Percentiles rank a stretch among this genome's conserved stretches.
phyloP scores from a whole-genome alignment of 495 filamentous ascomycete species.

The Barbatosphaeria neglecta region DNA sequence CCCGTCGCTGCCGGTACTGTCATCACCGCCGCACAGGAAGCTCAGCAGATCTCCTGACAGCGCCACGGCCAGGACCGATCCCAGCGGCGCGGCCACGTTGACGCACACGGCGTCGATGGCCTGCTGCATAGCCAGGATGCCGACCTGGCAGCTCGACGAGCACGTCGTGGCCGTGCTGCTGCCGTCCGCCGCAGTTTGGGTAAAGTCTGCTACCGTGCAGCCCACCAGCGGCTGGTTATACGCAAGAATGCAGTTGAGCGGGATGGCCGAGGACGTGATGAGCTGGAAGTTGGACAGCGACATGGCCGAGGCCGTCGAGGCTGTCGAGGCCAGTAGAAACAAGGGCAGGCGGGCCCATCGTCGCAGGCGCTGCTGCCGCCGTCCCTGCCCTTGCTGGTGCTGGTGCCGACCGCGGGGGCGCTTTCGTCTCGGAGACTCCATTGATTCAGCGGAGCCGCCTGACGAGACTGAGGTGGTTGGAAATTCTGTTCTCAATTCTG shows the following conservation, averaged over 20 bases:
- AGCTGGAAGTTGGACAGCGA: constrained; percentile 25
- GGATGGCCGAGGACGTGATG: constrained; percentile 22
- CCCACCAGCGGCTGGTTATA: constrained; percentile 22
- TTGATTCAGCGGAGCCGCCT: too few relatives aligned
- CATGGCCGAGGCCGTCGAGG: constrained; percentile 24
- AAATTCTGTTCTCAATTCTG: too few relatives aligned
- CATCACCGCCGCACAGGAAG: constrained; percentile 18
- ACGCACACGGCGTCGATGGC: constrained; percentile 17
- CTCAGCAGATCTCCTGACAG: constrained; percentile 20
- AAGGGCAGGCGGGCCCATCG: constrained; percentile 12
- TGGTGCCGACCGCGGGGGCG: too few relatives aligned
- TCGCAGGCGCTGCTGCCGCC: constrained; percentile 10
- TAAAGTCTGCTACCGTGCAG: constrained; percentile 25
- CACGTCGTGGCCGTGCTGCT: constrained; percentile 11
- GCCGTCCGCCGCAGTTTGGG: constrained; percentile 7
- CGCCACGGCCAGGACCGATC: constrained; percentile 22
- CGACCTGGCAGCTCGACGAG: constrained; percentile 20
- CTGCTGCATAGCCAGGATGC: constrained; percentile 11
- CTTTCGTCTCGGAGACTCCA: too few relatives aligned
- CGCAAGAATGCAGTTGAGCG: constrained; percentile 23
- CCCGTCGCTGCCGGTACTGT: not conserved
- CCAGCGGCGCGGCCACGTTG: constrained; percentile 9
- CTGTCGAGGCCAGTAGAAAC: constrained; percentile 10
- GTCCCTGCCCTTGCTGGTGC: constrained; percentile 11
- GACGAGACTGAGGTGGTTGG: too few relatives aligned